These are phyloP conservation scores for Globisporangium spinosum DNA, from an alignment of 352 stramenopile genomes.

Conservation along the genomic window DNA sequence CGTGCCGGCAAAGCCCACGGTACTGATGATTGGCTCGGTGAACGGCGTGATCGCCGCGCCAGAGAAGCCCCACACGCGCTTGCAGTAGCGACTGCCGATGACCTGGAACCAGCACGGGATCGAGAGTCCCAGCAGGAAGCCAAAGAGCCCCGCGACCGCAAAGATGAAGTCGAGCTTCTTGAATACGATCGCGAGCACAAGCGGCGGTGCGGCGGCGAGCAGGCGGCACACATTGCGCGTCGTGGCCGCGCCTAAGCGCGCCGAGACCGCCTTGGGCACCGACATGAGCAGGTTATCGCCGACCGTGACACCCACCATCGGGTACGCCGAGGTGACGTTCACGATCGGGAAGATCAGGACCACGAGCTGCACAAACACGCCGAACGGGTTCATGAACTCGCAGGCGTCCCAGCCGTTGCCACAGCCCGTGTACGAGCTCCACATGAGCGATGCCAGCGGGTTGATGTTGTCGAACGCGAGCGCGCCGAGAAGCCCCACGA, in stretches of 20 bases:
- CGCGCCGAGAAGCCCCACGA: conserved; percentile 68
- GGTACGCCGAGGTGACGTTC: conserved; percentile 82
- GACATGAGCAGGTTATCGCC: conserved; percentile 87
- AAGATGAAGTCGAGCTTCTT: conserved; percentile 89
- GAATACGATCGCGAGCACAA: conserved; percentile 75
- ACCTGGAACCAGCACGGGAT: conserved; percentile 87
- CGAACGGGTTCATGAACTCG: conserved; percentile 38
- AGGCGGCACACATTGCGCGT: conserved; percentile 62
- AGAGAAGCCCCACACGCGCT: conserved; percentile 64
- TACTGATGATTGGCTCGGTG: conserved; percentile 60
- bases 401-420: conserved; percentile 74
- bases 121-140: conserved; percentile 69
- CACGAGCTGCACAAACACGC: conserved; percentile 65
- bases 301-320: conserved; percentile 80
- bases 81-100: conserved; percentile 73
- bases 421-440: conserved; percentile 74
- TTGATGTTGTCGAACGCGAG: conserved; percentile 80
- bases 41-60: conserved; percentile 71
- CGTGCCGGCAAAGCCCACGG: conserved; percentile 48
- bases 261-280: conserved; percentile 57
- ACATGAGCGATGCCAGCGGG: conserved; percentile 75
- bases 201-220: conserved; percentile 56
- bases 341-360: conserved; percentile 82
- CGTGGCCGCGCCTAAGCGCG: conserved; percentile 36
- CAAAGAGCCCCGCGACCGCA: conserved; percentile 68